Conservation (phyloP, 805 yeast species). For the Diddensiella transvaalensis region DNA sequence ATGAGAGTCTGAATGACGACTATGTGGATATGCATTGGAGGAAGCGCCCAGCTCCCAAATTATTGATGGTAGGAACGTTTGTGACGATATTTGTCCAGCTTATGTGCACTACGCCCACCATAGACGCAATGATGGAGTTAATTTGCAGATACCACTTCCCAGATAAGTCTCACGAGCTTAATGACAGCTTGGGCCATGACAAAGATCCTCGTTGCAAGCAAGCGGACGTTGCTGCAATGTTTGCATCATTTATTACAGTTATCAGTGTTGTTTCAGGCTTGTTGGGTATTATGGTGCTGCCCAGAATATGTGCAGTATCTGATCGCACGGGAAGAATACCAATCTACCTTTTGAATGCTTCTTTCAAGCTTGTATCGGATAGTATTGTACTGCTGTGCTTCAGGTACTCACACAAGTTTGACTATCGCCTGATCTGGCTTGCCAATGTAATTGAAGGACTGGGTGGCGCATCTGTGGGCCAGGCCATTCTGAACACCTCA, state of each 20-base stretch:
- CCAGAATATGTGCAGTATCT: conserved; percentile 55
- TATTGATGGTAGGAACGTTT: neutral
- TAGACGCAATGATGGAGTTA: conserved; percentile 24
- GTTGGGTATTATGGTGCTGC: conserved; percentile 15
- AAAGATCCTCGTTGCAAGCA: conserved; percentile 20
- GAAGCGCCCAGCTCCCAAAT: conserved; percentile 8
- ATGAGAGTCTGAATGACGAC: conserved; percentile 10
- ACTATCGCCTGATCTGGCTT: conserved; percentile 34
- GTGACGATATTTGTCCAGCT: conserved; percentile 19
- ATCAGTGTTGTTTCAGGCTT: conserved; percentile 12
- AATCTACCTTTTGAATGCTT: conserved; percentile 34
- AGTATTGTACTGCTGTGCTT: neutral
- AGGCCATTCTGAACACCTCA: conserved; percentile 56
- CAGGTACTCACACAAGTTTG: neutral
- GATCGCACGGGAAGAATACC: conserved; percentile 62
- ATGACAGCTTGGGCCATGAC: neutral
- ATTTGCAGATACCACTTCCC: conserved; percentile 21
- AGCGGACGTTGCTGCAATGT: conserved; percentile 13
- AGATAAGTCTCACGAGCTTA: neutral
- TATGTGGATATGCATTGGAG: conserved; percentile 2
- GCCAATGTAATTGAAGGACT: conserved; percentile 43
- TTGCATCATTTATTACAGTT: conserved; percentile 11
- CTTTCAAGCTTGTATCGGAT: conserved; percentile 3
- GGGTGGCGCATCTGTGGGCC: conserved; percentile 56
- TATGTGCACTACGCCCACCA: conserved; percentile 13